phyloP scores from a whole-genome alignment of 2,329 filamentous ascomycete genomes.

The Aphanocladium album region DNA sequence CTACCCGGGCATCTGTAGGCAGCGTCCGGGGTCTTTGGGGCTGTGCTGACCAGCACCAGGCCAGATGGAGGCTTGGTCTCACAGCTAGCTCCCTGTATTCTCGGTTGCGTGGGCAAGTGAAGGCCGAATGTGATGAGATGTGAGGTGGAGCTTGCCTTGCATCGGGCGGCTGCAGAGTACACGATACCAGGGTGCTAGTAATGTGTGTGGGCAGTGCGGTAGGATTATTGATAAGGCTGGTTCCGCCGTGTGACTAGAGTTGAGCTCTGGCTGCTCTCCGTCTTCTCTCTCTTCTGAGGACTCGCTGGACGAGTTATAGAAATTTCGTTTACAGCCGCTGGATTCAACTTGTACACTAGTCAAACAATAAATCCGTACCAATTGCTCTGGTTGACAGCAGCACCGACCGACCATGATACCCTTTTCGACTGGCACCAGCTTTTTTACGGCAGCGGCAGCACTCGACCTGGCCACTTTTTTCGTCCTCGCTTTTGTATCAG shows the following conservation, averaged over 20 bases:
- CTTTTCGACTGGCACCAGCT: not conserved
- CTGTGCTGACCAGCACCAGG: slow-evolving; percentile 1
- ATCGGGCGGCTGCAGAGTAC: not conserved
- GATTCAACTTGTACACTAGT: not conserved
- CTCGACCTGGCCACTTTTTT: not conserved
- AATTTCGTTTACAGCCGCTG: not conserved
- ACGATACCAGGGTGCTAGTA: not conserved
- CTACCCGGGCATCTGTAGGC: not conserved
- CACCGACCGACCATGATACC: not conserved
- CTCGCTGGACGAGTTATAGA: slow-evolving; percentile 1
- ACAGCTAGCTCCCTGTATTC: not conserved
- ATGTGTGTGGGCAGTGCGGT: not conserved
- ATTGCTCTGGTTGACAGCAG: not conserved
- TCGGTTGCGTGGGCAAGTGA: not conserved
- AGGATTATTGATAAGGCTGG: not conserved
- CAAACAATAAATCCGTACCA: not conserved
- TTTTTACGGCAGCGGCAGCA: not conserved
- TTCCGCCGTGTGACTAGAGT: not conserved
- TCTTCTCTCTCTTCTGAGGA: not conserved
- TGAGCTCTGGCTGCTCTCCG: not conserved
- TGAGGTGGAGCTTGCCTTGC: not conserved
- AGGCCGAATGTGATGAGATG: not conserved
- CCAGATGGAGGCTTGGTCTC: not conserved
- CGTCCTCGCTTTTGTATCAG: not conserved
- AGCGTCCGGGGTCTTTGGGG: slow-evolving; percentile 1